Evolutionary conservation across 352 stramenopile species (phyloP), one percentile per base, ranked within the genome.

Genomic region (Pythium biforme): DNA sequence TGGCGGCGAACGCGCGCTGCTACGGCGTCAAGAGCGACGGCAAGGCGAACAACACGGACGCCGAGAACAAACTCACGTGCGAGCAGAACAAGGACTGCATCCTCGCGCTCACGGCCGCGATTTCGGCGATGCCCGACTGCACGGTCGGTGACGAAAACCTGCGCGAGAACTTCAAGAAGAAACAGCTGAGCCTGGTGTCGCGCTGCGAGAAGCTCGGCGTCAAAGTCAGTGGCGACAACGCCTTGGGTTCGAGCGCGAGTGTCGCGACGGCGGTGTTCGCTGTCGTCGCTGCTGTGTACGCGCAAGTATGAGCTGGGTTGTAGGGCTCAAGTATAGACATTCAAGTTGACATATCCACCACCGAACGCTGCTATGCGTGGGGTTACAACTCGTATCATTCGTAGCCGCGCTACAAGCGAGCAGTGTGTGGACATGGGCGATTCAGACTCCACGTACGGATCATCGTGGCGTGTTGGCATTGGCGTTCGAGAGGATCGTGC

Each of bases 51-150:
- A 22, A 22, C 23, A 48, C 29, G 9, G 51, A 58, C 51, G 51
- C 31, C 14, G 20, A 47, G 22, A 34, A 26, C 34, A 45, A 37
- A 20, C 33, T 37, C 20, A 47, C 37, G 29, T 58, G 51, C 22
- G 51, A 58, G 23, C 48, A 58, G 51, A 58, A 58, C 23, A 31
- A 37, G 19, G 31, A 48, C 25, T 58, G 51, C 37, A 58, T 58
- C 51, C 29, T 34, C 22, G 51, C 51, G 12, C n/a, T 58, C 3
- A 48, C 33, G 20, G 51, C 51, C 4, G 51, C 51, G 19, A 10
- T 58, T 20, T 27, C 29, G n/a, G 34, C 51, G n/a, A 45, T 58
- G n/a, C 51, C 51, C 12, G 51, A 58, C 31, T 58, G 51, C 34
- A 48, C 33, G 5, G 3, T 49, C 22, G 12, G 48, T 15, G 51